Base-by-base conservation (phyloP, 768 basidiomycete species). In the Tylopilus intermedius region DNA sequence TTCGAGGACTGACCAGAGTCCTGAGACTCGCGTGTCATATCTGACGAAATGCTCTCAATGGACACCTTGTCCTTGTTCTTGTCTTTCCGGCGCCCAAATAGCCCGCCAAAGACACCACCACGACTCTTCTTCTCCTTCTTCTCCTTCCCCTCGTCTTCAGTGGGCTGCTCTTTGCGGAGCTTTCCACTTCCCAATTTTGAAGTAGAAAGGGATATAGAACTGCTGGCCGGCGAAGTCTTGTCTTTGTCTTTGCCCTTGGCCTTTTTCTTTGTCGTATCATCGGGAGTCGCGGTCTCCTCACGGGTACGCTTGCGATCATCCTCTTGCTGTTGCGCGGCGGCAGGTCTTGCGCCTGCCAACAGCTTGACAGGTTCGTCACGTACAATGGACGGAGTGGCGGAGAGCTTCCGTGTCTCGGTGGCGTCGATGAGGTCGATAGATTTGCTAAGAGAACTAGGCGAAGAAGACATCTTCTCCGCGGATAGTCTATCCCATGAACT, bases 1-100 rank as follows among this genome's bases (percentile, higher is more conserved):
- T 68, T 72, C 43, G 75, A 76, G 24, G 83, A 81, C 26, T 76
- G 68, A 46, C 75, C 76, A 40, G 86, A 87, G 29, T 89, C 88
- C 54, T 83, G 83, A 8, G 87, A 88, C 40, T 67, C 72, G 30
- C 74, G 68, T 18, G 66, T 77, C 62, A 74, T 69, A 18, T 78
- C 77, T 26, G 73, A 76, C 40, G 78, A 79, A 37, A 84, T 63
- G 53, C 71, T 85, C 42, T 77, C 66, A 0, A 80, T 82, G 5
- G 74, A 73, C 15, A 67, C 62, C 66, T 82, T 82, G 40, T 78
- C 83, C 62, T 84, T 84, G 47, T 82, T 75, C 71, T 86, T 89
- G 62, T 88, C 82, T 15, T 87, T 93, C 69, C 82, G 84, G 60
- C 86, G 73, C 15, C 78, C 77, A 65, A 95, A 95, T 45, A 97